Conservation (phyloP, 2,329 filamentous ascomycete genomes). For the Aspergillus sergii region DNA sequence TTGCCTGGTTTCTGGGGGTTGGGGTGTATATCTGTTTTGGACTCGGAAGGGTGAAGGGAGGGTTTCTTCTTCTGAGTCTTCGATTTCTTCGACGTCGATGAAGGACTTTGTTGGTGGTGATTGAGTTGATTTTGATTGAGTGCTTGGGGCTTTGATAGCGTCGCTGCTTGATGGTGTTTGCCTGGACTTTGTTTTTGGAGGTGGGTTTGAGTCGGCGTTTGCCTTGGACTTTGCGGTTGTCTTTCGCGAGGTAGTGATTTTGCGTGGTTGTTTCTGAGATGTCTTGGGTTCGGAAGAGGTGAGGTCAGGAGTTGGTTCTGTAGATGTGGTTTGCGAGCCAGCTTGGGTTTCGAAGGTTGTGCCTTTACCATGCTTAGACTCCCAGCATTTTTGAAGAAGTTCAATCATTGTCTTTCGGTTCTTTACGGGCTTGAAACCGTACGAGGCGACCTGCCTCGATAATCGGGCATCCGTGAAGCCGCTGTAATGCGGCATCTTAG, state of each 20-base stretch:
- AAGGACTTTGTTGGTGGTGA: conserved; percentile 17
- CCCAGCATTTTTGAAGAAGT: conserved; percentile 71
- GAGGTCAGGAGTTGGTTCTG: neutral
- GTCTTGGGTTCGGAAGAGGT: neutral
- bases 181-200: neutral
- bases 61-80: conserved; percentile 41
- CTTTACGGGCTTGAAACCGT: conserved; percentile 74
- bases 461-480: conserved; percentile 66
- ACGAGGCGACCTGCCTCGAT: conserved; percentile 62
- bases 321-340: conserved; percentile 5
- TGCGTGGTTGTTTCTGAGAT: conserved; percentile 2
- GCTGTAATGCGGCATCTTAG: conserved; percentile 59
- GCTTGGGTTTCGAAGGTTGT: conserved; percentile 26
- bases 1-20: conserved; percentile 8
- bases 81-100: conserved; percentile 38
- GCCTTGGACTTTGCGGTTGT: conserved; percentile 17
- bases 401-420: conserved; percentile 69
- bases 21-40: conserved; percentile 21
- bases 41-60: conserved; percentile 31
- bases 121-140: neutral
- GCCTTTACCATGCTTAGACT: conserved; percentile 52
- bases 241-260: neutral
- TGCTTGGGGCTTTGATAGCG: neutral
- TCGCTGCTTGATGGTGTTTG: neutral
- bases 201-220: conserved; percentile 9